phyloP scores from a whole-genome alignment of 805 yeast genomes.

The Yarrowia divulgata region DNA sequence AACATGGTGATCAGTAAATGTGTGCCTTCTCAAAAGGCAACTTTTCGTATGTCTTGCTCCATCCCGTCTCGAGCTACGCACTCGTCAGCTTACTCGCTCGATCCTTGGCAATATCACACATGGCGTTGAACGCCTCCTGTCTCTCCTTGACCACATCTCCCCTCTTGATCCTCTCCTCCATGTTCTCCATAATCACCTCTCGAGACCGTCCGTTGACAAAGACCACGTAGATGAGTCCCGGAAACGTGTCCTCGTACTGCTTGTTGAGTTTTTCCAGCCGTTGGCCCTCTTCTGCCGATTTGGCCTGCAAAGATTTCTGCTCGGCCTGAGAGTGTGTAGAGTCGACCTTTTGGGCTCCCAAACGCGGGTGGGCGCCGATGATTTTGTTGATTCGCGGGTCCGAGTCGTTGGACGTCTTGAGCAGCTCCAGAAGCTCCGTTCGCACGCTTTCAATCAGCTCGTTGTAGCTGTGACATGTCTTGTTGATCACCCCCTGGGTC shows the following conservation, averaged over 20 bases:
- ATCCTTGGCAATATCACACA: constrained; percentile 91
- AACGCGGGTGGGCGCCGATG: constrained; percentile 89
- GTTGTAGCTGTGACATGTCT: constrained; percentile 43
- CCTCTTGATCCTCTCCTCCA: constrained; percentile 64
- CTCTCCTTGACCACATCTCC: constrained; percentile 64
- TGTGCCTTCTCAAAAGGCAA: too few relatives aligned
- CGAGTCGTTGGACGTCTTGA: constrained; percentile 46
- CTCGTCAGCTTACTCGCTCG: constrained; percentile 55
- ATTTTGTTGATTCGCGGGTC: constrained; percentile 53
- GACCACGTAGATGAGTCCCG: constrained; percentile 82
- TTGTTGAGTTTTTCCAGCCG: constrained; percentile 63
- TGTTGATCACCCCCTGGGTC: constrained; percentile 44
- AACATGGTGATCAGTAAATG: too few relatives aligned
- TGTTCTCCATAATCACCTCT: constrained; percentile 66
- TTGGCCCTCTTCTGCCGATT: constrained; percentile 58
- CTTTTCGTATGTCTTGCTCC: too few relatives aligned
- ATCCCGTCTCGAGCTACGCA: not conserved
- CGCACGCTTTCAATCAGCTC: constrained; percentile 60
- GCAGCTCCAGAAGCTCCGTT: constrained; percentile 45
- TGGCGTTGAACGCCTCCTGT: constrained; percentile 73
- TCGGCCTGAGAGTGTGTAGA: constrained; percentile 71
- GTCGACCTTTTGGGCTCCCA: constrained; percentile 65
- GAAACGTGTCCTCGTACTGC: constrained; percentile 67
- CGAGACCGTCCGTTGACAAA: constrained; percentile 87
- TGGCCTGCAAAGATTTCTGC: constrained; percentile 67